Conservation (phyloP, 75 land plant species). For the Pinus taeda region DNA sequence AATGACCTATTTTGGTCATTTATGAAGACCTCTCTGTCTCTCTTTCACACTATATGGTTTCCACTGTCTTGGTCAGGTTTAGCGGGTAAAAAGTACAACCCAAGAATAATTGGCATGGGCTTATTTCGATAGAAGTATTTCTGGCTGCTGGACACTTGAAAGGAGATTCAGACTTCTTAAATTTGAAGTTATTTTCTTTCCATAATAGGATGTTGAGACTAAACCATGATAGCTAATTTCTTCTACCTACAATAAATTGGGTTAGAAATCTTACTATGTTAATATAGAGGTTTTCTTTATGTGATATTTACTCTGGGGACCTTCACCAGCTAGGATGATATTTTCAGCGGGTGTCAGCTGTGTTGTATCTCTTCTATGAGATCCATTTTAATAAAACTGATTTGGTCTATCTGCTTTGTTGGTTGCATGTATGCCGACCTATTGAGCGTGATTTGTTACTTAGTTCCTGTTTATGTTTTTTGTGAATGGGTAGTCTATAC, state of each 20-base stretch:
- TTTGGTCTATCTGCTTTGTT: background rate
- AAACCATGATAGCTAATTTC: too few species aligned
- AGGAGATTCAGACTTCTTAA: too few species aligned
- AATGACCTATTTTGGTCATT: too few species aligned
- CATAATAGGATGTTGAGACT: background rate
- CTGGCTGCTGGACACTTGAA: too few species aligned
- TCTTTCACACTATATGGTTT: too few species aligned
- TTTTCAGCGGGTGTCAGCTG: background rate
- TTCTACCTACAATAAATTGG: background rate
- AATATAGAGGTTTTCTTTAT: background rate
- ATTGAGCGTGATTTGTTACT: constrained; percentile 1
- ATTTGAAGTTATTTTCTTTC: too few species aligned
- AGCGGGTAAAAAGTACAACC: background rate
- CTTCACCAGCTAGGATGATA: background rate
- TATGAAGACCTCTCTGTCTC: too few species aligned
- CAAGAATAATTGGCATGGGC: background rate
- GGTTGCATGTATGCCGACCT: too few species aligned
- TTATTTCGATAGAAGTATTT: background rate
- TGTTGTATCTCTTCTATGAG: background rate
- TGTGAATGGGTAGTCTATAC: background rate
- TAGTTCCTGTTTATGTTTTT: background rate
- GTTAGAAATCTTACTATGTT: background rate
- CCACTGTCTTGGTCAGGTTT: too few species aligned
- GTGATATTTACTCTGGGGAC: background rate
- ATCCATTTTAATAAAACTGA: background rate